Evolutionary conservation across 2,329 filamentous ascomycete genomes (phyloP), one percentile per base, ranked within the genome.

Genomic region (Amesomyces nigricolor): DNA sequence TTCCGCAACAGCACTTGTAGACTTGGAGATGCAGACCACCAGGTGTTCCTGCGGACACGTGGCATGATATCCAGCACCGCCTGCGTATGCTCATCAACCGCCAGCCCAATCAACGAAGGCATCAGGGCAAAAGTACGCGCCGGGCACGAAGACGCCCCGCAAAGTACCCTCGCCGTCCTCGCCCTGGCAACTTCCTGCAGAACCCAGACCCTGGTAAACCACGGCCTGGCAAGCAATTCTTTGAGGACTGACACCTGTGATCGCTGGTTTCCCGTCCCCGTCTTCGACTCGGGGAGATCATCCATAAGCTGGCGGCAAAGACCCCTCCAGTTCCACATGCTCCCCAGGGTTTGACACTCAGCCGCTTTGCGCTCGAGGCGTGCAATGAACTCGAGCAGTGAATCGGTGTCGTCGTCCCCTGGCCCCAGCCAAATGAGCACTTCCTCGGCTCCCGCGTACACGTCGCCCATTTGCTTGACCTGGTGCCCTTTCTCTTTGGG

Each of bases 11-110:
- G 40, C 10, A 44, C 9, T 13, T 51, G 39, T 3, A 51, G 39
- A 6, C 35, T 16, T 4, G 26, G 48, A 14, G 17, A 11, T 16
- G 29, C 32, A 3, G 48, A 51, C 39, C 40, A 51, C 48, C 48
- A 44, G 14, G 29, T 51, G n/a, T 35, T 13, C 14, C n/a, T 35
- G 40, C 48, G 48, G 30, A 51, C 11, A 7, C 48, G 39, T 3
- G 58, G 58, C 45, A 58, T 57, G 17, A 59, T 54, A 10, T 58
- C 58, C 4, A 59, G 55, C 1, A 59, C 51, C 3, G 58, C 51
- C 35, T 58, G 51, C 0, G 10, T 43, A 17, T 43, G 47, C 8
- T 2, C 1, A 2, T 47, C 29, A 14, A 38, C 39, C 0, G 14
- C 11, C 3, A 54, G 3, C 0, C 4, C 26, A 10, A 59, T 14